Percentiles rank a stretch among this genome's conserved stretches.
Conservation (phyloP, 2,329 filamentous ascomycete genomes). For the Fusarium concolor region DNA sequence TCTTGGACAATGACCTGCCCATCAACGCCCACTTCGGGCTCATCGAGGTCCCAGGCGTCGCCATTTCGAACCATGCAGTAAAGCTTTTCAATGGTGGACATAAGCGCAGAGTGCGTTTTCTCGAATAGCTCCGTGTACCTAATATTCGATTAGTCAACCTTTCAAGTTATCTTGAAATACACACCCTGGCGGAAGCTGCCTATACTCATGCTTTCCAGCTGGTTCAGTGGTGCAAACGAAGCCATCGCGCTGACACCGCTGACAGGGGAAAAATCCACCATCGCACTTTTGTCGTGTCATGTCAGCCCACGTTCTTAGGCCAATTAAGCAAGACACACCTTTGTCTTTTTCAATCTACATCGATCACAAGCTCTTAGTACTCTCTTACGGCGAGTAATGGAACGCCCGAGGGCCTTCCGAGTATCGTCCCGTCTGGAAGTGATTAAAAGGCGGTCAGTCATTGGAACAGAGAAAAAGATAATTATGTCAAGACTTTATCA, state of each 20-base stretch:
- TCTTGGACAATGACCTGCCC: conserved; percentile 73
- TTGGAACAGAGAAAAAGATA: no score
- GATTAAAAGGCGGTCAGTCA: no score
- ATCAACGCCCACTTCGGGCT: conserved; percentile 71
- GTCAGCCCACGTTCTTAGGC: not conserved
- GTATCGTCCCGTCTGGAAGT: conserved; percentile 25
- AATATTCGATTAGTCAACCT: not conserved
- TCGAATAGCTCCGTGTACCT: conserved; percentile 74
- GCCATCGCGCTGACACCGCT: conserved; percentile 73
- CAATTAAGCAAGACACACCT: conserved; percentile 56
- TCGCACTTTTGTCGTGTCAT: conserved; percentile 61
- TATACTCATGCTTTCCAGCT: conserved; percentile 71
- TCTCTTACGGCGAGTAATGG: conserved; percentile 66
- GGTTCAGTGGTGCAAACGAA: conserved; percentile 70
- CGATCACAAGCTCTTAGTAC: conserved; percentile 75
- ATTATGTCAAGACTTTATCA: no score
- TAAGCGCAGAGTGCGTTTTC: conserved; percentile 72
- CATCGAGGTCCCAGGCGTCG: conserved; percentile 69
- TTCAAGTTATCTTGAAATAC: conserved; percentile 35
- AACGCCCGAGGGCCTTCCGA: conserved; percentile 63
- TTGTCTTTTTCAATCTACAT: conserved; percentile 75
- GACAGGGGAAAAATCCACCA: conserved; percentile 70
- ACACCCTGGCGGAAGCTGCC: conserved; percentile 71
- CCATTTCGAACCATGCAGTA: conserved; percentile 70
- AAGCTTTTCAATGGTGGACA: conserved; percentile 72